Evolutionary conservation across 768 basidiomycete genomes (phyloP), one percentile per base, ranked within the genome.

Genomic region (Lentinula edodes): DNA sequence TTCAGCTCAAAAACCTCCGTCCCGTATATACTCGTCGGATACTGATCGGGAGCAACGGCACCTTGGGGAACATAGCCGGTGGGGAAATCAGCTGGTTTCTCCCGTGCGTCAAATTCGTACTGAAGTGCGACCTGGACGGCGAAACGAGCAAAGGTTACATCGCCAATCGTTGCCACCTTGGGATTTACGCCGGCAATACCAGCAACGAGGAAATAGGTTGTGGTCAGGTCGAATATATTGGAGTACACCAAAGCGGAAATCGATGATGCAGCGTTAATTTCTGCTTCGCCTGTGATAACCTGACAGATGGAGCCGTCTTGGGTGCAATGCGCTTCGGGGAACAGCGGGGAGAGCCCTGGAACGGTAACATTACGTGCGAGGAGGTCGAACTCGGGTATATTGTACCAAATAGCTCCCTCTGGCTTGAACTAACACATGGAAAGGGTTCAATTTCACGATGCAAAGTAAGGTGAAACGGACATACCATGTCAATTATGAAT

Each of bases 201-300:
- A 9, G 69, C 70, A 34, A 76, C 67, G 28, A 76, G 59, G 61
- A 74, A 76, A 63, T 77, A 77, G 2, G 75, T 76, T 50, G 59
- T 52, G 0, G 57, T 69, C 32, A 77, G 66, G 65, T 77, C 69
- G 65, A 77, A 77, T 16, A 67, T 55, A 1, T 65, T 52, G 0
- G 71, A 66, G 42, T 71, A 63, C 15, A 70, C 58, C 28, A 76
- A 55, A 2, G 75, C 71, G 51, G 69, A 69, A 36, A 73, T 67
- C 3, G 74, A 68, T 8, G 70, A 61, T 2, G 75, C 75, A 0
- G 76, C 75, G 60, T 77, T 76, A 63, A 77, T 77, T 65, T 77
- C 76, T 48, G 57, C 68, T 62, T 73, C 70, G 0, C 73, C 73
- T 6, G 72, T 72, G 23, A 66, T 70, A 39, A 75, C 57, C 51